These are phyloP conservation scores for Solanum bulbocastanum DNA, from an alignment of 257 asterid genomes.

Conservation along the genomic window DNA sequence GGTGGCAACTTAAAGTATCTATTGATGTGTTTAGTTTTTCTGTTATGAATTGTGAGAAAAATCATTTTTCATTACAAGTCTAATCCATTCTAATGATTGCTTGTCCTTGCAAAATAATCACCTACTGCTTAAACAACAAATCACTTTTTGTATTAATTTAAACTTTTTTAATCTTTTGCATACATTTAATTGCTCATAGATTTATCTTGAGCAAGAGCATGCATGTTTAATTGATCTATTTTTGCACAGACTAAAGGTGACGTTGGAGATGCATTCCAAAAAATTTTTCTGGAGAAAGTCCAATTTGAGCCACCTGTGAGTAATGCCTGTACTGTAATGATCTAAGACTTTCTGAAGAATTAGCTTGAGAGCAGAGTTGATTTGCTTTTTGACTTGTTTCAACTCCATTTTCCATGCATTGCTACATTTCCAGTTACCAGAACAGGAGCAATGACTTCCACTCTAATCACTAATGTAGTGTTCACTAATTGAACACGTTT, in stretches of 20 bases:
- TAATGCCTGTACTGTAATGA: not conserved
- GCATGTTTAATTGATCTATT: not conserved
- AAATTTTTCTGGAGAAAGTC: conserved; percentile 37
- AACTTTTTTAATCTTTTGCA: not conserved
- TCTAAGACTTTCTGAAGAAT: not conserved
- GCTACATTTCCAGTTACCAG: not conserved
- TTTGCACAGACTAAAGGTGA: conserved; percentile 49
- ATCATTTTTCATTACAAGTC: not conserved
- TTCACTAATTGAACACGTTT: not conserved
- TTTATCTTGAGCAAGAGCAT: not conserved
- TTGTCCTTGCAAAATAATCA: not conserved
- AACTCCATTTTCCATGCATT: not conserved
- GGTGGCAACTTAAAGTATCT: not conserved
- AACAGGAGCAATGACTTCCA: not conserved
- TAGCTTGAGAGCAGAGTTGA: not conserved
- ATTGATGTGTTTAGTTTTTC: not conserved
- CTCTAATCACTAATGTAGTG: not conserved
- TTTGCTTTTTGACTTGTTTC: not conserved
- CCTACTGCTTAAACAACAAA: not conserved
- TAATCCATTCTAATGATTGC: not conserved
- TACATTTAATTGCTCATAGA: not conserved
- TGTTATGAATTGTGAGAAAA: not conserved
- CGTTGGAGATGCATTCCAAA: conserved; percentile 26
- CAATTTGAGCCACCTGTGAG: conserved; percentile 51
- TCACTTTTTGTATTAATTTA: not conserved